phyloP scores from a whole-genome alignment of 2,329 filamentous ascomycete species.

The Torrubiella hemipterigena region DNA sequence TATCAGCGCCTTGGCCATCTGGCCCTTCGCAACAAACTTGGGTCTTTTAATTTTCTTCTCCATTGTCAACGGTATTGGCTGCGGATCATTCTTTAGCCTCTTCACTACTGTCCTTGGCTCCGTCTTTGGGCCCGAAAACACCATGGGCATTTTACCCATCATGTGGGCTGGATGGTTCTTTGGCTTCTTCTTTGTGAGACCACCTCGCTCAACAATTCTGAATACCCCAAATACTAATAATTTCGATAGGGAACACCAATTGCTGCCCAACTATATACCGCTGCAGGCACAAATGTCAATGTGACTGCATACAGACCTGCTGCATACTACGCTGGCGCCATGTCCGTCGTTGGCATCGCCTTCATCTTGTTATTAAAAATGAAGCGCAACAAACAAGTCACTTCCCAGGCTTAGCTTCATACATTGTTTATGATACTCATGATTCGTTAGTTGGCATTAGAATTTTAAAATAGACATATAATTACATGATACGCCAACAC shows the following conservation, averaged over 20 bases:
- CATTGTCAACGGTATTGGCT: constrained; percentile 15
- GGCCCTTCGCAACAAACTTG: constrained; percentile 14
- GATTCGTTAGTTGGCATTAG: not conserved
- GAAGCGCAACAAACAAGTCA: not conserved
- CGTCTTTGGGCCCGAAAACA: constrained; percentile 12
- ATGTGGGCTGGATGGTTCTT: constrained; percentile 16
- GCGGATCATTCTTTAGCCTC: constrained; percentile 16
- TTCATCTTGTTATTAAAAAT: constrained; percentile 6
- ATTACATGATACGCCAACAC: no score
- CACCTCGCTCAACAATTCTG: no score
- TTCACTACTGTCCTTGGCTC: constrained; percentile 12
- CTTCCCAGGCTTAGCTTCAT: not conserved
- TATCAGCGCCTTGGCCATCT: constrained; percentile 13
- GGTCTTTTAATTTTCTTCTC: constrained; percentile 12
- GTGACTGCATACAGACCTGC: constrained; percentile 13
- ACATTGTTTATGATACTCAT: not conserved
- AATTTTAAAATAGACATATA: no score
- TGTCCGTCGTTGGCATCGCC: constrained; percentile 10
- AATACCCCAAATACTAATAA: no score
- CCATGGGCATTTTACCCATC: constrained; percentile 14
- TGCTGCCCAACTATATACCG: constrained; percentile 13
- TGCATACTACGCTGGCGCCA: constrained; percentile 15
- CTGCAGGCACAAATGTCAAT: constrained; percentile 8
- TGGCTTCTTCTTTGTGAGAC: constrained; percentile 15
- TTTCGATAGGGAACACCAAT: constrained; percentile 13